Evolutionary conservation across 2,329 filamentous ascomycete species (phyloP).

Genomic region (Claviceps purpurea): DNA sequence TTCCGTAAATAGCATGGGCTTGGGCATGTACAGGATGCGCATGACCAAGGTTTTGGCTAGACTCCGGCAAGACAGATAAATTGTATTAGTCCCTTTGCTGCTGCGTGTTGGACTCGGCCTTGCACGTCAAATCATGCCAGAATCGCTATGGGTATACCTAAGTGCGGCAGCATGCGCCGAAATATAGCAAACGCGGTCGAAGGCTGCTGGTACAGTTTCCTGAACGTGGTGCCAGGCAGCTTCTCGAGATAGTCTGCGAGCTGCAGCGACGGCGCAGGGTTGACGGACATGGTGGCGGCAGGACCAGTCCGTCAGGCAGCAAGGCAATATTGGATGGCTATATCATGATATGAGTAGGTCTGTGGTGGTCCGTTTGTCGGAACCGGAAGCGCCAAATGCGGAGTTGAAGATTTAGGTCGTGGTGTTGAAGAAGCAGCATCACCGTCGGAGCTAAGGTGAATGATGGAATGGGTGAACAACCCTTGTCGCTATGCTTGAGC

Average conservation of each 20-base stretch:
- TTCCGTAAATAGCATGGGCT: slow-evolving; percentile 63
- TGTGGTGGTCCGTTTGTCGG: background rate
- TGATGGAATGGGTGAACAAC: background rate
- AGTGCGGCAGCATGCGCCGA: slow-evolving; percentile 85
- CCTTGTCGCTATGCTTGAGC: background rate
- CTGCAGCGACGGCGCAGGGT: slow-evolving; percentile 36
- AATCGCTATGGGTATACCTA: slow-evolving; percentile 42
- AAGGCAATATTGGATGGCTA: slow-evolving; percentile 1
- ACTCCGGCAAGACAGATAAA: background rate
- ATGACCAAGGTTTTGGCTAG: slow-evolving; percentile 90
- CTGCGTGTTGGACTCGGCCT: background rate
- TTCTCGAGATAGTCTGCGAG: slow-evolving; percentile 87
- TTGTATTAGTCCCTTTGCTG: background rate
- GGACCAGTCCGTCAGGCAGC: slow-evolving; percentile 14
- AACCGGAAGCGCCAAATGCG: background rate
- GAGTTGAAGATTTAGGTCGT: background rate
- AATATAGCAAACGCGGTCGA: slow-evolving; percentile 93
- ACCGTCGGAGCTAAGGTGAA: background rate
- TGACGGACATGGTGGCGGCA: slow-evolving; percentile 31
- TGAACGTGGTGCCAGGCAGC: slow-evolving; percentile 78
- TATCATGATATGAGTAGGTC: slow-evolving; percentile 7
- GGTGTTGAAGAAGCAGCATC: background rate
- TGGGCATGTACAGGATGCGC: slow-evolving; percentile 82
- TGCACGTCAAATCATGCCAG: background rate
- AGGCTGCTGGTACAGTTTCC: slow-evolving; percentile 86